Evolutionary conservation across 495 filamentous ascomycete species (phyloP).

Genomic region (Penicillium arizonense): DNA sequence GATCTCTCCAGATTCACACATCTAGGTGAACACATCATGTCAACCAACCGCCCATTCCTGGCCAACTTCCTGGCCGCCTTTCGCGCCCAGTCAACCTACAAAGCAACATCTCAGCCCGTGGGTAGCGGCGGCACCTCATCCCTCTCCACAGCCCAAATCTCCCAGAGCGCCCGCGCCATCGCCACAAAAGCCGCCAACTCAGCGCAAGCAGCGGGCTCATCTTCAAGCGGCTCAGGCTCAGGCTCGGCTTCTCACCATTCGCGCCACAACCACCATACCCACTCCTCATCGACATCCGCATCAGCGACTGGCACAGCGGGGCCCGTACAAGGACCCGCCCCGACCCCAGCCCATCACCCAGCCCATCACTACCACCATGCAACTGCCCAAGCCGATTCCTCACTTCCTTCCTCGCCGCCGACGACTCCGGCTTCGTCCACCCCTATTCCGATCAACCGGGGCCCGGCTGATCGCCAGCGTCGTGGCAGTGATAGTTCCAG

Average conservation of each 20-base stretch:
- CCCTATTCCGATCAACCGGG: conserved; percentile 38
- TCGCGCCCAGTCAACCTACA: conserved; percentile 58
- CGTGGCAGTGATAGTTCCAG: conserved; percentile 75
- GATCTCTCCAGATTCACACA: background rate
- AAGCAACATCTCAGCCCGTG: conserved; percentile 35
- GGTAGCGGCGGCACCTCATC: conserved; percentile 20
- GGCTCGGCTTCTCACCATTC: conserved; percentile 5
- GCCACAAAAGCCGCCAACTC: conserved; percentile 36
- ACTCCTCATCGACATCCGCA: conserved; percentile 12
- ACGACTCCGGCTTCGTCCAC: conserved; percentile 30
- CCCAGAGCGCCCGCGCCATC: conserved; percentile 42
- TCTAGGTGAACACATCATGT: conserved; percentile 23
- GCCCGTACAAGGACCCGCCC: conserved; percentile 14
- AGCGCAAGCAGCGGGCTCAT: conserved; percentile 4
- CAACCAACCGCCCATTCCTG: conserved; percentile 80
- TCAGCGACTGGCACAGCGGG: conserved; percentile 24
- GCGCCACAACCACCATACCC: conserved; percentile 17
- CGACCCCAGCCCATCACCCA: conserved; percentile 10
- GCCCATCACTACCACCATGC: conserved; percentile 12
- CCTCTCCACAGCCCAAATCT: conserved; percentile 34
- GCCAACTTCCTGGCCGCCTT: conserved; percentile 85
- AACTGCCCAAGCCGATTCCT: background rate
- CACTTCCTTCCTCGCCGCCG: conserved; percentile 19
- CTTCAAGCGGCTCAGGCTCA: conserved; percentile 9
- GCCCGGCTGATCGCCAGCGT: conserved; percentile 35